Evolutionary conservation across 306 rosid genomes (phyloP).

Genomic region (Glycine tomentella): DNA sequence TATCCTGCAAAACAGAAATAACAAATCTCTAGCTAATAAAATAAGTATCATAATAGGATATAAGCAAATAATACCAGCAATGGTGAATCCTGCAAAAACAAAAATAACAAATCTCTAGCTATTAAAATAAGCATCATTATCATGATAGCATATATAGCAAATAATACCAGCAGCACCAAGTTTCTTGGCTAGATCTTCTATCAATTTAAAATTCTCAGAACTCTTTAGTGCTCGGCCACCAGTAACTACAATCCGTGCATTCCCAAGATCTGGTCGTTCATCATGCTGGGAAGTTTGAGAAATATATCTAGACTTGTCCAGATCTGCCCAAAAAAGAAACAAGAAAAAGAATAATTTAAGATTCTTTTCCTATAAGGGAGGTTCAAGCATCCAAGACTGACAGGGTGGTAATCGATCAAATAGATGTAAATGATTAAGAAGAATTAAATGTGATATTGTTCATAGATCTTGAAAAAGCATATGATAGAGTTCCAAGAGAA

Average conservation of each 20-base stretch:
- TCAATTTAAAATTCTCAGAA: slow-evolving; percentile 91
- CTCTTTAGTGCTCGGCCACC: slow-evolving; percentile 94
- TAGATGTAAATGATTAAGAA: slow-evolving; percentile 34
- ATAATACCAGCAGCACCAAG: slow-evolving; percentile 94
- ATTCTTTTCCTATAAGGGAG: slow-evolving; percentile 2
- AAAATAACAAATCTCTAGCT: slow-evolving; percentile 6
- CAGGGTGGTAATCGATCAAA: slow-evolving; percentile 15
- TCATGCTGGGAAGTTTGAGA: slow-evolving; percentile 74
- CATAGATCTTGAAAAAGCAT: too few relatives aligned
- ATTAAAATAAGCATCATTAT: slow-evolving; percentile 1
- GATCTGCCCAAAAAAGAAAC: slow-evolving; percentile 56
- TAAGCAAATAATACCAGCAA: slow-evolving; percentile 67
- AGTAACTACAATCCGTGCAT: slow-evolving; percentile 78
- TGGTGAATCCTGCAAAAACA: neutral
- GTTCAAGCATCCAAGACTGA: slow-evolving; percentile 38
- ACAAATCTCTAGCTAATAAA: neutral
- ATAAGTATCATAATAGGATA: slow-evolving; percentile 35
- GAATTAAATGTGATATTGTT: slow-evolving; percentile 33
- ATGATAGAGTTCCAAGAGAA: too few relatives aligned
- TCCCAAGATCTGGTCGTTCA: slow-evolving; percentile 92
- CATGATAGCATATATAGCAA: neutral
- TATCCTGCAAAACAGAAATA: slow-evolving; percentile 19
- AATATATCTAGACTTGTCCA: slow-evolving; percentile 72
- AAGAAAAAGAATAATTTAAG: neutral
- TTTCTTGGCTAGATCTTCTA: slow-evolving; percentile 84